Conservation (phyloP, 345 rosid genomes). For the Hevea brasiliensis region DNA sequence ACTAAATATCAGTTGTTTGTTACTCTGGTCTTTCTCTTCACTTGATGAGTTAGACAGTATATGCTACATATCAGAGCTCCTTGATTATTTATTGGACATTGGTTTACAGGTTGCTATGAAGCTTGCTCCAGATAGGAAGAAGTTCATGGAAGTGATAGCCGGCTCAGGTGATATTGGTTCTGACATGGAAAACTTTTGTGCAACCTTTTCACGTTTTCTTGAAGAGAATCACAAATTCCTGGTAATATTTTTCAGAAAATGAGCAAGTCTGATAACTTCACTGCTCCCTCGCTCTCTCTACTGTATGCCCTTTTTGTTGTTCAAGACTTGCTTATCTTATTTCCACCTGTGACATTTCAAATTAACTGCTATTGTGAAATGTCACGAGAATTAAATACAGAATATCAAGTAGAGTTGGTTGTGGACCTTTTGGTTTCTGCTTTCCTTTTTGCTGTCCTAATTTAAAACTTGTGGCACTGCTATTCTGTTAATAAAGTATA, state of each 20-base stretch:
- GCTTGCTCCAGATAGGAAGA: constrained; percentile 95
- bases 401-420: neutral
- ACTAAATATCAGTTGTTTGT: neutral
- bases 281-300: neutral
- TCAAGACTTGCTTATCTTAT: neutral
- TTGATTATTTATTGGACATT: constrained; percentile 6
- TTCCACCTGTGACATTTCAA: neutral
- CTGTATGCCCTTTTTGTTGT: neutral
- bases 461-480: neutral
- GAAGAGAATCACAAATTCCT: constrained; percentile 89
- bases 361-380: neutral
- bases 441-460: neutral
- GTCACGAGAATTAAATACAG: neutral
- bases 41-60: neutral
- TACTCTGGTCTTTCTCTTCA: neutral
- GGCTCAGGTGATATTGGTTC: constrained; percentile 74
- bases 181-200: constrained; percentile 86
- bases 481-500: neutral
- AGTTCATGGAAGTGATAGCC: constrained; percentile 83
- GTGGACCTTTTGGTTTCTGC: neutral
- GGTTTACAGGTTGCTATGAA: constrained; percentile 78
- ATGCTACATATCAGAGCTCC: neutral
- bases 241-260: constrained; percentile 46
- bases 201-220: constrained; percentile 71
- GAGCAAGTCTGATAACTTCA: neutral